A percentile compares a stretch with the other conserved stretches of the same genome.
phyloP scores from a whole-genome alignment of 1,284 basidiomycete genomes.

The Mycena sp. region DNA sequence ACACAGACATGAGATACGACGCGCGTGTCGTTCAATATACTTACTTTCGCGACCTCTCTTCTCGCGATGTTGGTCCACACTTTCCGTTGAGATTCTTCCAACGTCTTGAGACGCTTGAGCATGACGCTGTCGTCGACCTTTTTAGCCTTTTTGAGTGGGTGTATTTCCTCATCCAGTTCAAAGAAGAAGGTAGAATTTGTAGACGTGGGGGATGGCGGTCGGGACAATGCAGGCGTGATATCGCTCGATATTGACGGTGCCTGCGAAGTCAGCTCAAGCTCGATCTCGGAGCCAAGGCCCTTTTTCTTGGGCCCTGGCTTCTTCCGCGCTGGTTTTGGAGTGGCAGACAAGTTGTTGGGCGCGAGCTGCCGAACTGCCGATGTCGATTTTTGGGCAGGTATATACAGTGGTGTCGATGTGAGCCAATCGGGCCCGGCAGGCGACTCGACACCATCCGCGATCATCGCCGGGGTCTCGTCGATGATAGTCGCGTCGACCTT shows the following conservation, averaged over 20 bases:
- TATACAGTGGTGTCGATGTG: conserved; percentile 12
- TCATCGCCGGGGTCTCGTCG: conserved; percentile 21
- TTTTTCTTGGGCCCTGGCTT: conserved; percentile 54
- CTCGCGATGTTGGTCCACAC: conserved; percentile 88
- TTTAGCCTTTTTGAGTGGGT: conserved; percentile 76
- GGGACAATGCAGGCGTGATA: conserved; percentile 60
- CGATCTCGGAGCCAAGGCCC: conserved; percentile 54
- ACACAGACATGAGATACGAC: conserved; percentile 24
- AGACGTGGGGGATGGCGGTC: conserved; percentile 69
- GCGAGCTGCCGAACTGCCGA: not conserved
- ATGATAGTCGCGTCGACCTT: conserved; percentile 49
- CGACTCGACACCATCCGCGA: conserved; percentile 7
- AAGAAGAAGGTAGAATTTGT: conserved; percentile 65
- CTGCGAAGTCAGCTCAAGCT: conserved; percentile 60
- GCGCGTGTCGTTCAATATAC: conserved; percentile 5
- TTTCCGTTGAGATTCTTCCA: conserved; percentile 88
- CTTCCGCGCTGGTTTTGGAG: conserved; percentile 50
- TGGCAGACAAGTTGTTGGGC: conserved; percentile 44
- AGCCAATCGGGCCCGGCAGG: conserved; percentile 17
- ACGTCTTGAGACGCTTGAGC: conserved; percentile 74
- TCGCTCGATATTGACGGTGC: conserved; percentile 68
- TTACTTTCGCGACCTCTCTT: conserved; percentile 84
- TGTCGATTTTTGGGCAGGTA: conserved; percentile 2
- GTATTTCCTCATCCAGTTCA: conserved; percentile 73
- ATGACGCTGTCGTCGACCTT: conserved; percentile 77